Conservation (phyloP, 305 asterid genomes). For the Lippia alba region DNA sequence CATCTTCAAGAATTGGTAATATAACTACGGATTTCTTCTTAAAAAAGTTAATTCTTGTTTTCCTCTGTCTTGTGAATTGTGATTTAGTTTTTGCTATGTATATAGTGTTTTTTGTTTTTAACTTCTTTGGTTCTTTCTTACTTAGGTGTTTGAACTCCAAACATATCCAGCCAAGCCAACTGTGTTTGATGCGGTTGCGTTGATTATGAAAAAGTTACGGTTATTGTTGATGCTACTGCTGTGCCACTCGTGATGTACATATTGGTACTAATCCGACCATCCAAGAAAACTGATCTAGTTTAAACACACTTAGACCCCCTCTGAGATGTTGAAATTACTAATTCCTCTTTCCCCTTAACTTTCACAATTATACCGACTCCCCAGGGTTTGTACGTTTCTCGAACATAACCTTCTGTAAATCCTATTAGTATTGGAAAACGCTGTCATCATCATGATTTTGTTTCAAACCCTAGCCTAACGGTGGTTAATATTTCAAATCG, state of each 20-base stretch:
- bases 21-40: background rate
- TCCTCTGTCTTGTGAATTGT: background rate
- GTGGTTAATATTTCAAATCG: too few species aligned
- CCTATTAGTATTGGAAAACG: too few species aligned
- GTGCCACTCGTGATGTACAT: slow-evolving; percentile 82
- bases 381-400: too few species aligned
- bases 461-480: too few species aligned
- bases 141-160: slow-evolving; percentile 94
- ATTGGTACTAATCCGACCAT: slow-evolving; percentile 48
- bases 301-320: too few species aligned
- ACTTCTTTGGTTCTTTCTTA: background rate
- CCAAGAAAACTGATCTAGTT: background rate
- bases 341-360: too few species aligned
- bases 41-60: background rate
- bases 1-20: slow-evolving; percentile 80
- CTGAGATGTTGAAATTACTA: too few species aligned
- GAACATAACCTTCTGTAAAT: too few species aligned
- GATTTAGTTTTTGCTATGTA: background rate
- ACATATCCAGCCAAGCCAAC: too few species aligned
- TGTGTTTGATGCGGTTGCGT: slow-evolving; percentile 83
- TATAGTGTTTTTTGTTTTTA: too few species aligned
- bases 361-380: too few species aligned
- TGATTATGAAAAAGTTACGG: slow-evolving; percentile 69
- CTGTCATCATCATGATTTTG: too few species aligned
- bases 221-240: slow-evolving; percentile 82